Percentiles rank a stretch among this genome's conserved stretches.
phyloP scores from a whole-genome alignment of 1,284 basidiomycete species.

The Wolfiporia cocos region DNA sequence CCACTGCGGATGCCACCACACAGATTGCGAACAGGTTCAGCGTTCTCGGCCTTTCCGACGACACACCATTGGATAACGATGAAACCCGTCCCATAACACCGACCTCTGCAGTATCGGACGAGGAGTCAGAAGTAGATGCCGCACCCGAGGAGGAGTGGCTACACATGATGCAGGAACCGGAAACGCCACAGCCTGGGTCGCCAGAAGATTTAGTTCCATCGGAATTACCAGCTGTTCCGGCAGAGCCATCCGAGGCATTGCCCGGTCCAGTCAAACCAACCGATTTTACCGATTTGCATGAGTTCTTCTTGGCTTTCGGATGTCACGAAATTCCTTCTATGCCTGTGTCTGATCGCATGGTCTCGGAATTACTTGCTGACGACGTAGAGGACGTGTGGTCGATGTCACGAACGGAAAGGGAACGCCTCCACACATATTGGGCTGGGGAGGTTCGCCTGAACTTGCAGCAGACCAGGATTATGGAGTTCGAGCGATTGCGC shows the following conservation, averaged over 20 bases:
- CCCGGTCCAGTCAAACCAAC: slow-evolving; percentile 10
- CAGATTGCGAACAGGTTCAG: neutral
- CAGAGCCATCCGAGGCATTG: neutral
- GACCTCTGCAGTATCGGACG: no score
- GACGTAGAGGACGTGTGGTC: slow-evolving; percentile 17
- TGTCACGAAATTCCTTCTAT: slow-evolving; percentile 18
- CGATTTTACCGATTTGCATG: slow-evolving; percentile 21
- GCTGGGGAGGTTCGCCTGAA: slow-evolving; percentile 16
- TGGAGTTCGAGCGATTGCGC: slow-evolving; percentile 32
- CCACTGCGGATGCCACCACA: no score
- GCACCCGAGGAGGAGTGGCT: slow-evolving; percentile 16
- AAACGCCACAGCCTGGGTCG: neutral
- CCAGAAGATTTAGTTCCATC: neutral
- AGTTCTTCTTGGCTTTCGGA: slow-evolving; percentile 20
- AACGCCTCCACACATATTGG: slow-evolving; percentile 17
- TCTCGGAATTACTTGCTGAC: slow-evolving; percentile 11
- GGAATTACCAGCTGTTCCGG: neutral
- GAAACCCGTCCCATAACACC: no score
- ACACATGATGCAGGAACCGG: neutral
- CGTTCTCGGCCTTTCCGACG: neutral
- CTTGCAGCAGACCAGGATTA: slow-evolving; percentile 28
- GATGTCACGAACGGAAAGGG: slow-evolving; percentile 21
- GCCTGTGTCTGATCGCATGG: slow-evolving; percentile 9
- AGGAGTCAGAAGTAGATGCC: no score
- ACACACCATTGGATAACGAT: no score